Percentiles rank a stretch among this genome's conserved stretches.
Conservation (phyloP, 306 rosid genomes). For the Inga oerstediana region DNA sequence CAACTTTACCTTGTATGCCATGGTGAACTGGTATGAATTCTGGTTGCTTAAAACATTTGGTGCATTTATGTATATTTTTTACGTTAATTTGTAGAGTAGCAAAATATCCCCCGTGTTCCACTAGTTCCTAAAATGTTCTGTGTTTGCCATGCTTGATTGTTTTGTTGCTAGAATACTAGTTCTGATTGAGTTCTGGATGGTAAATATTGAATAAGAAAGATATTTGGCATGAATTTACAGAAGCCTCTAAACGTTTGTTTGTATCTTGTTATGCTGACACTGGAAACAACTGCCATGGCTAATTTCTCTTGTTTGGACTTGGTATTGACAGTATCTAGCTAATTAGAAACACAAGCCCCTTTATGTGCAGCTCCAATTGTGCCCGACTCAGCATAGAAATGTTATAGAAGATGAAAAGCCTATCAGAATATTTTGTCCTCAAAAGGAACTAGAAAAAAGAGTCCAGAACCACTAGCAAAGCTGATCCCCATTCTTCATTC, state of each 20-base stretch:
- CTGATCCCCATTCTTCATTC: too few relatives aligned
- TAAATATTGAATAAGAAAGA: not conserved
- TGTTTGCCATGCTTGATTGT: not conserved
- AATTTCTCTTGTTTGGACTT: too few relatives aligned
- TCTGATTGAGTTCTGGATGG: not conserved
- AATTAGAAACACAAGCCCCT: too few relatives aligned
- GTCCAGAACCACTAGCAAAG: too few relatives aligned
- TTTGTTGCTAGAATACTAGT: not conserved
- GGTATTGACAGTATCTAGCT: too few relatives aligned
- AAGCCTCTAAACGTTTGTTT: not conserved
- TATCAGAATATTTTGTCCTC: not conserved
- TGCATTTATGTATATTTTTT: not conserved
- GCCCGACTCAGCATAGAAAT: too few relatives aligned
- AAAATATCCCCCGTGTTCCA: not conserved
- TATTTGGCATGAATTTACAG: not conserved
- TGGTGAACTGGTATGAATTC: conserved; percentile 61
- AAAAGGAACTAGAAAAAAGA: too few relatives aligned
- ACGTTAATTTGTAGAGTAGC: not conserved
- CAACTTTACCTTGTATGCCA: conserved; percentile 61
- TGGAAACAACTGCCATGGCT: too few relatives aligned
- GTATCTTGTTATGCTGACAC: too few relatives aligned
- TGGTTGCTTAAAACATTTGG: not conserved
- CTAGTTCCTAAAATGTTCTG: not conserved
- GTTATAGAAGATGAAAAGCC: not conserved
- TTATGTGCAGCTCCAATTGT: too few relatives aligned